Base-by-base conservation (phyloP, 2,329 filamentous ascomycete genomes). In the Herpotrichia juniperi region DNA sequence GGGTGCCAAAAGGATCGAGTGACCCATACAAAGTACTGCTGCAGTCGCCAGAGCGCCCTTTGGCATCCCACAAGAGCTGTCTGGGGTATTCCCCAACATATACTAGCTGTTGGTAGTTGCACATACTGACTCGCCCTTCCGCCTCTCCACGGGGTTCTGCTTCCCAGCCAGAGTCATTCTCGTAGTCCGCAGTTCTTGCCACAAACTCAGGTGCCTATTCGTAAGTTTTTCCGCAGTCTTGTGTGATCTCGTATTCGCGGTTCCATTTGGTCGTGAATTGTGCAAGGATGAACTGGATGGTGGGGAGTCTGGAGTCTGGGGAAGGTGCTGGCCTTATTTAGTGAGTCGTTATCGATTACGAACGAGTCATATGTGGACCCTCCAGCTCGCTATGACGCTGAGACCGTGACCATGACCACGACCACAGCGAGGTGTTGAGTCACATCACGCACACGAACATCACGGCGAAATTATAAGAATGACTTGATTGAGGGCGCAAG, bases 71-170 rank as follows among this genome's bases (percentile, higher is more conserved):
- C 26, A 12, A n/a, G n/a, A n/a, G n/a, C n/a, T n/a, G n/a, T n/a
- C n/a, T n/a, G n/a, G n/a, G n/a, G n/a, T n/a, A n/a, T n/a, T n/a
- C n/a, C n/a, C n/a, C n/a, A n/a, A n/a, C n/a, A n/a, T n/a, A n/a
- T n/a, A n/a, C n/a, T n/a, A n/a, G n/a, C n/a, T n/a, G n/a, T n/a
- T n/a, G n/a, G n/a, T n/a, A n/a, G n/a, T n/a, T 28, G 26, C 12
- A 28, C 37, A 11, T 21, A 40, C 37, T 21, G 90, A 86, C 78
- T 97, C 93, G 62, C 92, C 92, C 77, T 90, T 91, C 62, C 91
- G 88, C 74, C 89, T 85, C 76, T 96, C 93, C 67, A 91, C 87
- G 34, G 85, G 82, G 52, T 87, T 83, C 68, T 87, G 83, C 73
- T 87, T 90, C 21, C 8, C 19, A 52, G 75, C 72, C 49, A 72